Evolutionary conservation across 108 stramenopile species (phyloP), one percentile per base, ranked within the genome.

Genomic region (Cyclotella atomus): DNA sequence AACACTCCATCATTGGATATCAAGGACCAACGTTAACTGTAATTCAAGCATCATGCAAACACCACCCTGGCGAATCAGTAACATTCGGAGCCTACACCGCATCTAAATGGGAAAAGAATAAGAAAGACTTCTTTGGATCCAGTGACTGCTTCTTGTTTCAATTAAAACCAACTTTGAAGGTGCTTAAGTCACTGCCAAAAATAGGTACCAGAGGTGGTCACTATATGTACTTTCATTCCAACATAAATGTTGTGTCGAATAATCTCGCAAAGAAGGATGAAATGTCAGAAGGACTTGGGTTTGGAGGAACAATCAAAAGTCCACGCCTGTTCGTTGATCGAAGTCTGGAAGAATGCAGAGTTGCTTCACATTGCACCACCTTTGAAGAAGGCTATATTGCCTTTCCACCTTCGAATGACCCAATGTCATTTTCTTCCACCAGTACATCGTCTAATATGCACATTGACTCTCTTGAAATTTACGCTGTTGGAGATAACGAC

Each of bases 21-120:
- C 68, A 77, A 81, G 87, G 78, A 33, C 81, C 59, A 50, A 80
- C 47, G 7, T 43, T 76, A 17, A 41, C 67, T 38, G 16, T 79
- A 30, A 73, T 73, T 34, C 55, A 61, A 17, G 60, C 47, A 41
- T 59, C 61, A 6, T 44, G 44, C 16, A 60, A 33, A n/a, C 17
- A 72, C 21, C 65, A 55, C 25, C 66, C 16, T 21, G 49, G 61
- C 35, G 49, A 24, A 5, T 30, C 68, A 0, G 83, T 75, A 41
- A 82, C 87, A 10, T 82, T 91, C 35, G 88, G 88, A 9, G 88
- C 85, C 16, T 86, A 85, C 57, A 87, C 90, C 0, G 82, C 93
- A n/a, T 76, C 86, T 4, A 72, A 87, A 30, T 94, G 93, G 93
- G 90, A 91, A 52, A 89, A 90, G 83, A 86, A 86, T 59, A 88